Conservation (phyloP, 768 basidiomycete genomes). For the Pisolithus tinctorius region DNA sequence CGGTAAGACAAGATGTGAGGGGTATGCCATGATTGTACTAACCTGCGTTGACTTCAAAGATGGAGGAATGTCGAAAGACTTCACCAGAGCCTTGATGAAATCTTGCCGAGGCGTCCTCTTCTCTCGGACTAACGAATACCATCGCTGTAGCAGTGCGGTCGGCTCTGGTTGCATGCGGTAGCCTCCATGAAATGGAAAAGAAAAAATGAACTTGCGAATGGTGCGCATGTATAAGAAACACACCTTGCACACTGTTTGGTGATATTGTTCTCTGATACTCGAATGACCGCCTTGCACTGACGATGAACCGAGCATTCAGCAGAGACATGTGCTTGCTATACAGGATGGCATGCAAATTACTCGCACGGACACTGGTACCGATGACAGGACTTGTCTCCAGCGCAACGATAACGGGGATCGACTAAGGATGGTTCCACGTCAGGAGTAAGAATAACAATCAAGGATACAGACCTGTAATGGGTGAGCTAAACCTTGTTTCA, state of each 20-base stretch:
- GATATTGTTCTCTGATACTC: slow-evolving; percentile 68
- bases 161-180: slow-evolving; percentile 60
- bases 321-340: slow-evolving; percentile 88
- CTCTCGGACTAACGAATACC: slow-evolving; percentile 90
- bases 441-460: background rate
- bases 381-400: slow-evolving; percentile 77
- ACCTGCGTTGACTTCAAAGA: slow-evolving; percentile 55
- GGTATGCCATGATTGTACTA: background rate
- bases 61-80: slow-evolving; percentile 72
- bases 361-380: slow-evolving; percentile 65
- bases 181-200: slow-evolving; percentile 33
- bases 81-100: slow-evolving; percentile 76
- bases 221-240: slow-evolving; percentile 2
- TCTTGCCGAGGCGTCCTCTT: slow-evolving; percentile 83
- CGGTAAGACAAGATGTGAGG: background rate
- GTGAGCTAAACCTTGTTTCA: slow-evolving; percentile 93
- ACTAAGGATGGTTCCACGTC: slow-evolving; percentile 36
- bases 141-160: slow-evolving; percentile 73
- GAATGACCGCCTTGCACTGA: slow-evolving; percentile 77
- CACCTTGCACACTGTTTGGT: slow-evolving; percentile 48
- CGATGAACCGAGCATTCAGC: slow-evolving; percentile 76
- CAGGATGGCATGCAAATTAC: slow-evolving; percentile 69
- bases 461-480: slow-evolving; percentile 68
- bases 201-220: background rate
- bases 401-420: slow-evolving; percentile 86